Base-by-base conservation (phyloP, 139 green algal genomes). In the Pseudopediastrum boryanum region DNA sequence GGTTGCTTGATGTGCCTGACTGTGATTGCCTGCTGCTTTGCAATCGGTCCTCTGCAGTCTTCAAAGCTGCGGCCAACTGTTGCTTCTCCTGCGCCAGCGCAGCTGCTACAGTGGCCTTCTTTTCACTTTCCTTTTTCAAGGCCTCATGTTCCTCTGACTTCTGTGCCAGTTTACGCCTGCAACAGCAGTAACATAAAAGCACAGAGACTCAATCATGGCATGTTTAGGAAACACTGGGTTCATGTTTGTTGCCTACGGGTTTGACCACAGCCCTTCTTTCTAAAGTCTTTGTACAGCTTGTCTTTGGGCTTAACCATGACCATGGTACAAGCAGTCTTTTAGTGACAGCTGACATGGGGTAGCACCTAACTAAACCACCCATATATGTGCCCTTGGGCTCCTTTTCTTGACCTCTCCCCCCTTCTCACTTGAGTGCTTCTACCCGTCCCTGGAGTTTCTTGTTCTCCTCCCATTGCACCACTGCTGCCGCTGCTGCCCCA, bases 401-500 rank as follows among this genome's bases (percentile, higher is more conserved):
- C n/a, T n/a, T n/a, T n/a, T n/a, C n/a, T n/a, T n/a, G n/a, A n/a
- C n/a, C n/a, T n/a, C n/a, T n/a, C n/a, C n/a, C n/a, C n/a, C n/a
- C n/a, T 56, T 31, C 68, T 0, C 9, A 86, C 77, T 66, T 81
- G 21, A 95, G 80, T 0, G 5, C 71, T 13, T 95, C 89, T 10
- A 96, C 79, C 25, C 80, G 83, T 12, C 72, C 84, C 63, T 93
- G 88, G 35, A 97, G 84, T 79, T 85, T 85, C 82, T 96, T 96
- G 42, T 74, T 71, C 63, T 94, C 92, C 73, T 95, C 86, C 92
- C 92, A 97, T 43, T 88, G 78, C 31, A 88, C n/a, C 51, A 7
- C 9, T 27, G 48, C 48, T 58, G 33, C 33, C 29, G 62, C 62
- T 70, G 62, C 33, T 27, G 61, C 29, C 44, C 36, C 33, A 50